phyloP scores from a whole-genome alignment of 2,329 filamentous ascomycete genomes.

The Dryadomyces quercus-mongolicae region DNA sequence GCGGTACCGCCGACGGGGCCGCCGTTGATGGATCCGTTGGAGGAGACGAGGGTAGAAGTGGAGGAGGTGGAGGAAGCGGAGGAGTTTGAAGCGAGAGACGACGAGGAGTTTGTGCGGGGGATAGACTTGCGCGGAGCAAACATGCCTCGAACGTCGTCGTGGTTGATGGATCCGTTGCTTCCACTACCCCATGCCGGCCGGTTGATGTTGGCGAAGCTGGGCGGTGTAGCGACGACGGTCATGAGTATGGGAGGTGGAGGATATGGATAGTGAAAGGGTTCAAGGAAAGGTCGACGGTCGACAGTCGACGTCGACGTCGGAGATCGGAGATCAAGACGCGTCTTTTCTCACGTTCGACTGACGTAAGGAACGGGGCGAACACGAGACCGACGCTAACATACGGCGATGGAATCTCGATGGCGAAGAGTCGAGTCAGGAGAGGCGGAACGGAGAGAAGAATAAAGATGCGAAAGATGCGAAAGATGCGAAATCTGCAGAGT shows the following conservation, averaged over 20 bases:
- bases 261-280: background rate
- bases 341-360: slow-evolving; percentile 4
- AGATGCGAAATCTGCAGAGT: too few species aligned
- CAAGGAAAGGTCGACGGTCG: background rate
- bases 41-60: slow-evolving; percentile 51
- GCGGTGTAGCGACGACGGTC: slow-evolving; percentile 57
- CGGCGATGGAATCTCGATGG: background rate
- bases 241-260: slow-evolving; percentile 23
- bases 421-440: too few species aligned
- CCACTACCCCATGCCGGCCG: slow-evolving; percentile 54
- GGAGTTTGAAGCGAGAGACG: slow-evolving; percentile 60
- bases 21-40: slow-evolving; percentile 49
- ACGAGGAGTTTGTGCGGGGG: slow-evolving; percentile 82
- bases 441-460: too few species aligned
- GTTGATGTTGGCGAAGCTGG: slow-evolving; percentile 50
- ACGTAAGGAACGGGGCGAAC: background rate
- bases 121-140: slow-evolving; percentile 80
- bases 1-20: slow-evolving; percentile 37
- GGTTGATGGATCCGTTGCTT: slow-evolving; percentile 53
- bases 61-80: slow-evolving; percentile 45
- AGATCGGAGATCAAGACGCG: too few species aligned
- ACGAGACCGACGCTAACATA: slow-evolving; percentile 4
- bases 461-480: background rate
- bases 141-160: slow-evolving; percentile 77
- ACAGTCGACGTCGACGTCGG: too few species aligned